Conservation (phyloP, 495 filamentous ascomycete species). For the Pseudevernia furfuracea region DNA sequence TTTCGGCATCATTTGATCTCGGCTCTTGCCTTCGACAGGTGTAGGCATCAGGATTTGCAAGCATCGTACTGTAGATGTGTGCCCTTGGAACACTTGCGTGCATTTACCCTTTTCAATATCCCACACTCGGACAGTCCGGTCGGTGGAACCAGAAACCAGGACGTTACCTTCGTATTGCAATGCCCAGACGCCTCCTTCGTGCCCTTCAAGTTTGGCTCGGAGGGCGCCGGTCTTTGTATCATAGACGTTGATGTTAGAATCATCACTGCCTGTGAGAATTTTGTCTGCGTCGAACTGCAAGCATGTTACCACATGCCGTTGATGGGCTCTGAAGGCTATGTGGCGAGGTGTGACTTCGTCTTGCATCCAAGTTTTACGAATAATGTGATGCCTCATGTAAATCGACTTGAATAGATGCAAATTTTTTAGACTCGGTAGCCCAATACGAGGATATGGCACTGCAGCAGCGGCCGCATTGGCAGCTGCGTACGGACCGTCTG, state of each 20-base stretch:
- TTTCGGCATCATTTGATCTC: conserved; percentile 73
- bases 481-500: conserved; percentile 76
- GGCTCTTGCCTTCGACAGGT: conserved; percentile 63
- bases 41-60: conserved; percentile 89
- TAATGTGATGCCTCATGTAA: conserved; percentile 83
- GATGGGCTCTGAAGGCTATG: conserved; percentile 91
- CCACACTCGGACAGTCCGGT: conserved; percentile 94
- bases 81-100: conserved; percentile 92
- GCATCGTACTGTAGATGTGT: conserved; percentile 95
- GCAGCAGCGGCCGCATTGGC: conserved; percentile 73
- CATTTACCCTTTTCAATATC: conserved; percentile 88
- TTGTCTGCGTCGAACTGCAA: conserved; percentile 97
- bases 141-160: conserved; percentile 91
- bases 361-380: conserved; percentile 84
- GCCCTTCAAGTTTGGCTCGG: conserved; percentile 73
- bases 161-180: conserved; percentile 93
- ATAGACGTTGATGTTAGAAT: conserved; percentile 97
- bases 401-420: conserved; percentile 95
- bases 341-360: conserved; percentile 81
- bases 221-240: conserved; percentile 91
- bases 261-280: conserved; percentile 94
- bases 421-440: conserved; percentile 66
- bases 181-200: conserved; percentile 97
- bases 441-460: conserved; percentile 72
- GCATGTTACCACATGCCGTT: conserved; percentile 94